Base-by-base conservation (phyloP, 495 filamentous ascomycete genomes). In the Amorphotheca resinae region DNA sequence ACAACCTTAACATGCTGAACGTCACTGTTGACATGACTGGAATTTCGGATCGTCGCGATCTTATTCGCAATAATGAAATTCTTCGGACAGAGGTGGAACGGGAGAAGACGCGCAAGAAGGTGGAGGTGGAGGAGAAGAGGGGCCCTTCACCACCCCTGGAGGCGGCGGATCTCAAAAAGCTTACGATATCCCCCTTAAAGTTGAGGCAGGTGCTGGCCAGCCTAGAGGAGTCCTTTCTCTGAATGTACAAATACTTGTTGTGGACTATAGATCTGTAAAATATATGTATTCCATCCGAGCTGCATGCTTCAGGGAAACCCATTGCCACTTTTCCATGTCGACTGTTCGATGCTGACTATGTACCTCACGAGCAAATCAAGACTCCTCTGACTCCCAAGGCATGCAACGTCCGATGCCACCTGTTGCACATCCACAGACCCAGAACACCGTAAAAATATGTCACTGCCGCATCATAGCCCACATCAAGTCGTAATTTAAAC, bases 1-100 rank as follows among this genome's bases (percentile, higher is more conserved):
- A 65, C 38, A 72, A 73, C 40, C 44, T 71, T 6, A 34, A 41
- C 3, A 11, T 15, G 6, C 12, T 40, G 2, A 25, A 15, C 6
- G 5, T 57, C 5, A 44, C 21, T 14, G 47, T 49, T 9, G 54
- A 57, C 33, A 48, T 57, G 8, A 21, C 46, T 22, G 53, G 46
- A 2, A 46, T 56, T 5, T 26, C 33, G n/a, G 38, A 46, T 34
- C 31, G 22, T 8, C n/a, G 25, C 25, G 11, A 28, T 5, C 5
- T 11, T 11, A 28, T 28, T 28, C 11, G 25, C 25, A 5, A 11
- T 11, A 11, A 28, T 11, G 25, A 28, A 11, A 28, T 28, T 28
- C 25, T 28, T 28, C 25, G 25, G 11, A 28, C 11, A 5, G 25
- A 28, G 11, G 25, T 28, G 25, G 25, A 5, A 5, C 25, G 11